phyloP scores from a whole-genome alignment of 768 basidiomycete species.

The Termitomyces eurrhizus region DNA sequence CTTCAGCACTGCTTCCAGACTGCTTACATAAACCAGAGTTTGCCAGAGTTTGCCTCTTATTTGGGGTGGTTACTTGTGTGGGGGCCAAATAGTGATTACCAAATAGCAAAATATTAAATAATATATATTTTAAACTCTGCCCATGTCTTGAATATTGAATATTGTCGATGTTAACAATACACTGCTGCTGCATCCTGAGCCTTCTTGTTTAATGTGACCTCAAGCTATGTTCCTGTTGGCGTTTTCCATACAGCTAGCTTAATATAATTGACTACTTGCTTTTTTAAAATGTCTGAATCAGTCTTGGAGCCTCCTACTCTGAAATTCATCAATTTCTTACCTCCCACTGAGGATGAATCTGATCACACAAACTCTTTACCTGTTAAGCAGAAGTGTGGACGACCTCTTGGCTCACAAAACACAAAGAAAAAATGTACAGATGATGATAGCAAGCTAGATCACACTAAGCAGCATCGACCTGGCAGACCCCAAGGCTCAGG shows the following conservation, averaged over 20 bases:
- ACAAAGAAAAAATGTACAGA: neutral
- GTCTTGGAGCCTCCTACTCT: neutral
- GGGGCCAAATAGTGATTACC: neutral
- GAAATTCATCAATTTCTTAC: neutral
- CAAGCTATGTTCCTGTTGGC: neutral
- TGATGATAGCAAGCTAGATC: neutral
- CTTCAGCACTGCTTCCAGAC: too few relatives aligned
- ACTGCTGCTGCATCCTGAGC: neutral
- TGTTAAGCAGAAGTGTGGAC: neutral
- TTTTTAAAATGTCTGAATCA: too few relatives aligned
- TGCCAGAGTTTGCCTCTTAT: too few relatives aligned
- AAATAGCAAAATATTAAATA: conserved; percentile 1
- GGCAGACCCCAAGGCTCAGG: neutral
- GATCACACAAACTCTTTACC: neutral
- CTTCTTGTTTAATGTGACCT: neutral
- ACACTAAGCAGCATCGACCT: neutral
- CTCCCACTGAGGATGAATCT: neutral
- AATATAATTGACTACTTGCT: neutral
- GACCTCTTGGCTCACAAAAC: neutral
- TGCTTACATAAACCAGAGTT: too few relatives aligned
- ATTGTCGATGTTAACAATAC: too few relatives aligned
- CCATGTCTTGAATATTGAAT: too few relatives aligned
- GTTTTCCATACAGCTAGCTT: neutral
- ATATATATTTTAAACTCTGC: neutral
- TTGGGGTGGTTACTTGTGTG: neutral